Evolutionary conservation across 192 early-diverging fungal species (phyloP), one percentile per base, ranked within the genome.

Genomic region (Coemansia sp.): DNA sequence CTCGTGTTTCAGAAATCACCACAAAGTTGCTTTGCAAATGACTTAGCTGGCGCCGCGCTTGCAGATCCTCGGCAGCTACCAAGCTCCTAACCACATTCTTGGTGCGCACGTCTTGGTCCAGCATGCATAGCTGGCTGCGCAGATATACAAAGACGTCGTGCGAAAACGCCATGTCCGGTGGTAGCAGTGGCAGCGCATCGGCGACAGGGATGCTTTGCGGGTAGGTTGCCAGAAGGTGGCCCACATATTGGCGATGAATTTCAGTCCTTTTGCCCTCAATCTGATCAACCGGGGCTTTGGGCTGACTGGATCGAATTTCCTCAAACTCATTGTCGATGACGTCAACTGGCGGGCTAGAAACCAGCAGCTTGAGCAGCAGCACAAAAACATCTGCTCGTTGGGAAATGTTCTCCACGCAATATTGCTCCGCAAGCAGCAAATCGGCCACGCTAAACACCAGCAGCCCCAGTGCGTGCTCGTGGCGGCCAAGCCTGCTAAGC

Each of bases 391-490:
- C 62, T 2, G 56, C 34, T 6, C 46, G 53, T 9, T 51, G 44
- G 18, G 14, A 58, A 11, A 72, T 61, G 37, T 85, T 63, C 66
- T 85, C 56, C 62, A 83, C 43, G 74, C 80, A 68, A 79, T 89
- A 78, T 75, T 86, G 56, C 82, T 91, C 80, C 11, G 76, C 69
- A 26, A 66, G 63, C 43, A 46, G 5, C 16, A 66, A 51, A 14
- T 87, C 88, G 15, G 77, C 65, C 20, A 97, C 73, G 50, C 87
- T 87, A 65, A 89, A 88, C 11, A 94, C 87, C 62, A 90, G 87
- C 53, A 95, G 84, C 40, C 80, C 66, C 20, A 97, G 71, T 4
- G 93, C 90, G 54, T 97, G 91, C 48, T 87, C 87, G 52, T 95
- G 92, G 42, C 89, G 85, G 9, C 87, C 88, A 49, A 97, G 84